phyloP scores from a whole-genome alignment of 2,329 filamentous ascomycete species.

The Exophiala bonariae region DNA sequence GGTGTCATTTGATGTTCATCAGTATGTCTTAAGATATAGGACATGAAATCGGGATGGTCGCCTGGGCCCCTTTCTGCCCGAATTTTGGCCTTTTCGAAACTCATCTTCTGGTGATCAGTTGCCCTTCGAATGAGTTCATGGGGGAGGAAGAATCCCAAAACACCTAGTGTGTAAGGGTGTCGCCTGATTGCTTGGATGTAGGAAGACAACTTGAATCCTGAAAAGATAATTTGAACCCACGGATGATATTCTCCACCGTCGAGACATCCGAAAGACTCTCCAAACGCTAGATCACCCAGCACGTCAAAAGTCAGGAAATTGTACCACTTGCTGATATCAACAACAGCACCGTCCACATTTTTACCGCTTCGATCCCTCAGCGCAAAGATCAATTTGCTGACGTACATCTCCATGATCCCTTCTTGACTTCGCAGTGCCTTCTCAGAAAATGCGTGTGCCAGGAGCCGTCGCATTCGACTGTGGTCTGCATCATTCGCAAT shows the following conservation, averaged over 20 bases:
- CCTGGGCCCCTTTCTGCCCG: not conserved
- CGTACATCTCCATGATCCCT: constrained; percentile 18
- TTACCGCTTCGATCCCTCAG: constrained; percentile 1
- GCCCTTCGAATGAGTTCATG: not conserved
- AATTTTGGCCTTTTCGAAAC: constrained; percentile 1
- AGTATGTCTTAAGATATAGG: constrained; percentile 11
- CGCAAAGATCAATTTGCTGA: constrained; percentile 13
- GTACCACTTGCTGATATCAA: constrained; percentile 21
- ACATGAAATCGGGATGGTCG: constrained; percentile 15
- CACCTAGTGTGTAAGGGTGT: not conserved
- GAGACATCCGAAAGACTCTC: constrained; percentile 35
- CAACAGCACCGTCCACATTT: not conserved
- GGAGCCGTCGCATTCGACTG: constrained; percentile 30
- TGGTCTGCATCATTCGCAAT: constrained; percentile 27
- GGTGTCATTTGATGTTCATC: constrained; percentile 20
- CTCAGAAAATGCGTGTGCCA: constrained; percentile 46
- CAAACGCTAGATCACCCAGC: constrained; percentile 35
- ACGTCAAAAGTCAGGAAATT: constrained; percentile 27
- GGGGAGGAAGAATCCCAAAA: not conserved
- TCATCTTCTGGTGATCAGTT: not conserved
- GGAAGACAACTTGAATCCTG: constrained; percentile 2
- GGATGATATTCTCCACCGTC: constrained; percentile 29
- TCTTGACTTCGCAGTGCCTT: constrained; percentile 42
- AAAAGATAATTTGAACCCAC: constrained; percentile 33
- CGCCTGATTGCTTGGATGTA: not conserved